Conservation (phyloP, 2,329 filamentous ascomycete species). For the Sporothrix phasma region DNA sequence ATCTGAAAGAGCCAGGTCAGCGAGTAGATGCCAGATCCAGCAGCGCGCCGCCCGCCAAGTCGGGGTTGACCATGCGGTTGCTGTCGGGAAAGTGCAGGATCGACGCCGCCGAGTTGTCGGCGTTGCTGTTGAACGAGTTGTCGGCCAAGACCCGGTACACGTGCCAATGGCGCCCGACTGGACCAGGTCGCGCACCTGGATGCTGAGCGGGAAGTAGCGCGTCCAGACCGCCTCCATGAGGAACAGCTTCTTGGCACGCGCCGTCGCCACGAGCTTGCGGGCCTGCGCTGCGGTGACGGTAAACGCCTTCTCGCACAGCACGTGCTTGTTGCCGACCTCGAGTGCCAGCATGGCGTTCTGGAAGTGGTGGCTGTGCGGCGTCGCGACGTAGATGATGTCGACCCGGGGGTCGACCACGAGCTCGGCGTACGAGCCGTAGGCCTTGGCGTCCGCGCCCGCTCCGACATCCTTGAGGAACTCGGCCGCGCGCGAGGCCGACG, state of each 20-base stretch:
- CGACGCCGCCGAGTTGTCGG: conserved; percentile 31
- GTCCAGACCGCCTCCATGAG: conserved; percentile 89
- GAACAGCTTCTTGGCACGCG: conserved; percentile 62
- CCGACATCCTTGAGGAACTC: conserved; percentile 63
- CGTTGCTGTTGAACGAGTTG: conserved; percentile 50
- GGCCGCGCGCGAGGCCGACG: conserved; percentile 56
- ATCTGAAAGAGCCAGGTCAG: conserved; percentile 88
- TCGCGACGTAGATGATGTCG: conserved; percentile 82
- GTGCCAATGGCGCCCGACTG: conserved; percentile 45
- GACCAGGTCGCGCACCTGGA: conserved; percentile 60
- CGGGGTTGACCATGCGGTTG: conserved; percentile 71
- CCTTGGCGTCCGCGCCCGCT: conserved; percentile 52
- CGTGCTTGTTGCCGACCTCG: conserved; percentile 66
- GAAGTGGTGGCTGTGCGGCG: conserved; percentile 87
- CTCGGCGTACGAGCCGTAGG: conserved; percentile 74
- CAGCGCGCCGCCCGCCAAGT: conserved; percentile 72
- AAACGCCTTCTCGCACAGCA: conserved; percentile 85
- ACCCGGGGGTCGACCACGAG: conserved; percentile 69
- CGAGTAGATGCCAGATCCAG: conserved; percentile 84
- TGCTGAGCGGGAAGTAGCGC: conserved; percentile 73
- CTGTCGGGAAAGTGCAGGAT: conserved; percentile 47
- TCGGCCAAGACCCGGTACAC: conserved; percentile 53
- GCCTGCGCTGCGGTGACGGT: conserved; percentile 75
- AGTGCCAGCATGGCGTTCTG: conserved; percentile 81
- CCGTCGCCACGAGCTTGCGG: conserved; percentile 60